Evolutionary conservation across 2,329 filamentous ascomycete species (phyloP), one percentile per base, ranked within the genome.

Genomic region (Ophiostoma tasmaniense): DNA sequence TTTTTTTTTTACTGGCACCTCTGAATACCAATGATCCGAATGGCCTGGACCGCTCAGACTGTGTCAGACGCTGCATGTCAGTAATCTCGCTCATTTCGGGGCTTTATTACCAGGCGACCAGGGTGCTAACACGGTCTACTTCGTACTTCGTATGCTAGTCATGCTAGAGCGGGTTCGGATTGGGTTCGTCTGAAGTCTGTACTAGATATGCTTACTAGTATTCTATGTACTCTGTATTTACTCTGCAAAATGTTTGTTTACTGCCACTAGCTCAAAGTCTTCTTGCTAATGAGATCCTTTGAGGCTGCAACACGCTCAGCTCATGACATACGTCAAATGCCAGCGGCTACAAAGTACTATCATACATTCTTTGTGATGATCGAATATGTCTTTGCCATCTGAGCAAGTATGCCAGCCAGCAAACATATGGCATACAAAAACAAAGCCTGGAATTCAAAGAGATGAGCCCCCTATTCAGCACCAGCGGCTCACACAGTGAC

Each of bases 61-160:
- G 66, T 28, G n/a, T 10, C 42, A 66, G 14, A 52, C 35, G 50
- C 39, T 52, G 66, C 45, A 25, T 28, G 61, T 35, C 39, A 61
- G 42, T 62, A 37, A 52, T 67, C 28, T 37, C 55, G 45, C 66
- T 69, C 68, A 69, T 69, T 67, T 69, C 68, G 68, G 68, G 59
- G 66, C 64, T 65, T 67, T 55, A n/a, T 28, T 66, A 28, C 39
- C 14, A 25, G 22, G 50, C 25, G n/a, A 25, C n/a, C 50, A 28
- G 50, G 42, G 42, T 45, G 42, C 5, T 20, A n/a, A 7, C 8
- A 45, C 14, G 20, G 42, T 45, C 14, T 45, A n/a, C 37, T 10
- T 13, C 14, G 37, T 39, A 39, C 10, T 14, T 14, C 13, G 37
- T 39, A 39, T 20, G 42, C 17, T 45, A 45, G 42, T 45, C 42